Evolutionary conservation across 768 basidiomycete genomes (phyloP).

Genomic region (Kwoniella shandongensis): DNA sequence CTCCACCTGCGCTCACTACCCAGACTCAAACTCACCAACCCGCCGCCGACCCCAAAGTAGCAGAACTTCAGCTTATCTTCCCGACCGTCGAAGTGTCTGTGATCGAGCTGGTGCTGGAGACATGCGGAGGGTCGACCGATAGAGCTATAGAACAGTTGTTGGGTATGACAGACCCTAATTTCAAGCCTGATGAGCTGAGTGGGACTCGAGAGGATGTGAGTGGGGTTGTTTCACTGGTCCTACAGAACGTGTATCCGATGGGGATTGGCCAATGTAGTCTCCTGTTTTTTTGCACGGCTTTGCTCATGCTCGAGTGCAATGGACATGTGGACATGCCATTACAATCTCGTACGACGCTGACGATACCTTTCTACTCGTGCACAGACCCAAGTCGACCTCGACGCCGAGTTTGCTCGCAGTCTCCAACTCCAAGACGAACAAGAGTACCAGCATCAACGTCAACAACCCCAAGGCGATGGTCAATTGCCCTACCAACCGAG

Average conservation of each 20-base stretch:
- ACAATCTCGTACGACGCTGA: too few relatives aligned
- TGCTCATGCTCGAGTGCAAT: too few relatives aligned
- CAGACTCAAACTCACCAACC: background rate
- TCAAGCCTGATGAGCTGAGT: constrained; percentile 42
- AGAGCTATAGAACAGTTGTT: constrained; percentile 52
- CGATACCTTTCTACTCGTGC: too few relatives aligned
- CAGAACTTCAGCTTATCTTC: constrained; percentile 47
- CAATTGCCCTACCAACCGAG: constrained; percentile 52
- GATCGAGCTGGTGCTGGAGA: constrained; percentile 50
- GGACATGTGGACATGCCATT: too few relatives aligned
- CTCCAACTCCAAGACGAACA: constrained; percentile 51
- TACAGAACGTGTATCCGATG: too few relatives aligned
- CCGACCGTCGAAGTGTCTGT: constrained; percentile 48
- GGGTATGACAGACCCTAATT: constrained; percentile 52
- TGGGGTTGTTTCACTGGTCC: constrained; percentile 6
- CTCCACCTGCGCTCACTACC: background rate
- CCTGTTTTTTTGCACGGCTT: too few relatives aligned
- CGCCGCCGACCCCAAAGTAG: constrained; percentile 32
- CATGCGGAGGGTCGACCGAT: constrained; percentile 43
- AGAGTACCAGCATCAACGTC: constrained; percentile 11
- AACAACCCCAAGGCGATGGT: constrained; percentile 9
- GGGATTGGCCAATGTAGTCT: too few relatives aligned
- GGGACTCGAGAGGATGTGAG: constrained; percentile 39
- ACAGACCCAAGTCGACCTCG: constrained; percentile 49
- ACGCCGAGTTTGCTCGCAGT: constrained; percentile 52